These are phyloP conservation scores for Fusarium anguioides DNA, from an alignment of 2,329 filamentous ascomycete genomes.

Conservation along the genomic window DNA sequence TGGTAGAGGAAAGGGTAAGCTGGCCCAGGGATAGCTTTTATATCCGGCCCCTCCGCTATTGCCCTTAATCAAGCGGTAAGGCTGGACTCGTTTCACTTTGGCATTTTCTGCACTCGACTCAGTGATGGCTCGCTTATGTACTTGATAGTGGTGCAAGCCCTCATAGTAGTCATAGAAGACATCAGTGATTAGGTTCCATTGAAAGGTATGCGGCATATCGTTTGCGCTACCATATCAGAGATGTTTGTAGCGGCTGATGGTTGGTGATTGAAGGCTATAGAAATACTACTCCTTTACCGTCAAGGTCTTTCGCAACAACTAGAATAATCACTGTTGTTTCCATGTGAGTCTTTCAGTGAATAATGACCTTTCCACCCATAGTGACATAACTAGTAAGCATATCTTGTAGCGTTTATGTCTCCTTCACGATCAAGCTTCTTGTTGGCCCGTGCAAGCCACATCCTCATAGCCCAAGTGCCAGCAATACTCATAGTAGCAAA, in stretches of 20 bases:
- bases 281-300: too few species aligned
- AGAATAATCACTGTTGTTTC: too few species aligned
- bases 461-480: slow-evolving; percentile 39
- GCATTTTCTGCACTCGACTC: background rate
- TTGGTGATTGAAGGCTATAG: too few species aligned
- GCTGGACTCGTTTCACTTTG: background rate
- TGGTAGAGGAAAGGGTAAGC: too few species aligned
- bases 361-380: too few species aligned
- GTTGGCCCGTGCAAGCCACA: slow-evolving; percentile 43
- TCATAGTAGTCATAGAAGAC: background rate
- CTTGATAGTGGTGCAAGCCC: background rate
- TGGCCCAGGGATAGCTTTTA: background rate
- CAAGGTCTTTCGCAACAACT: too few species aligned
- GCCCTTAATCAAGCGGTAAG: background rate
- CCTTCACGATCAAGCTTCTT: slow-evolving; percentile 40
- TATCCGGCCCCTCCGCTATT: background rate
- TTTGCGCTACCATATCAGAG: background rate
- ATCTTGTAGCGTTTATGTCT: slow-evolving; percentile 17
- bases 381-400: slow-evolving; percentile 40
- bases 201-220: background rate
- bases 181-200: background rate
- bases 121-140: background rate
- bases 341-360: too few species aligned
- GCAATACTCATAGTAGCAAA: slow-evolving; percentile 45
- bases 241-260: too few species aligned